Evolutionary conservation across 805 yeast species (phyloP).

Genomic region (Suhomyces faveliae): DNA sequence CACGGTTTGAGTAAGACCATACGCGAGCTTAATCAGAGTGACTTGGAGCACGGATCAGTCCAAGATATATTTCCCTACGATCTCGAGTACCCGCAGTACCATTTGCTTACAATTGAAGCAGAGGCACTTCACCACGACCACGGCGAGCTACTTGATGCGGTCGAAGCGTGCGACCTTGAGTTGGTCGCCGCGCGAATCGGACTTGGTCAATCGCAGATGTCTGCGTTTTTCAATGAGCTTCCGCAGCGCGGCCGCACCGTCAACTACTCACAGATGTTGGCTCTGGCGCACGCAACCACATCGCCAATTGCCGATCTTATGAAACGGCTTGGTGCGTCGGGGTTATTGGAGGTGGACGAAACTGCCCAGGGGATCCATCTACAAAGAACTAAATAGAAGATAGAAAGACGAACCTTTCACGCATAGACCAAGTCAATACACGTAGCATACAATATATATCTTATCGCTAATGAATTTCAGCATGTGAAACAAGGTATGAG

Average conservation of each 20-base stretch:
- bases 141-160: conserved; percentile 17
- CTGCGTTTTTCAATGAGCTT: conserved; percentile 14
- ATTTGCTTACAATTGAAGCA: conserved; percentile 31
- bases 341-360: conserved; percentile 19
- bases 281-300: conserved; percentile 8
- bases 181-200: conserved; percentile 28
- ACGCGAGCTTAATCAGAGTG: conserved; percentile 3
- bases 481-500: not conserved
- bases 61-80: conserved; percentile 29
- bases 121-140: conserved; percentile 26
- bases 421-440: not conserved
- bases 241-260: not conserved
- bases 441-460: not conserved
- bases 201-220: conserved; percentile 12
- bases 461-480: not conserved
- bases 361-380: not conserved
- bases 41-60: conserved; percentile 3
- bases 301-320: conserved; percentile 11
- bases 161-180: conserved; percentile 25
- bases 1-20: conserved; percentile 3
- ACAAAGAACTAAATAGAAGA: not conserved
- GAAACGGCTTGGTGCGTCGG: conserved; percentile 20
- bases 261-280: conserved; percentile 19
- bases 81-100: conserved; percentile 23
- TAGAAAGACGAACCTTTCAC: not conserved